Evolutionary conservation across 2,329 filamentous ascomycete genomes (phyloP).

Genomic region (Ceratocystis alfenasii): DNA sequence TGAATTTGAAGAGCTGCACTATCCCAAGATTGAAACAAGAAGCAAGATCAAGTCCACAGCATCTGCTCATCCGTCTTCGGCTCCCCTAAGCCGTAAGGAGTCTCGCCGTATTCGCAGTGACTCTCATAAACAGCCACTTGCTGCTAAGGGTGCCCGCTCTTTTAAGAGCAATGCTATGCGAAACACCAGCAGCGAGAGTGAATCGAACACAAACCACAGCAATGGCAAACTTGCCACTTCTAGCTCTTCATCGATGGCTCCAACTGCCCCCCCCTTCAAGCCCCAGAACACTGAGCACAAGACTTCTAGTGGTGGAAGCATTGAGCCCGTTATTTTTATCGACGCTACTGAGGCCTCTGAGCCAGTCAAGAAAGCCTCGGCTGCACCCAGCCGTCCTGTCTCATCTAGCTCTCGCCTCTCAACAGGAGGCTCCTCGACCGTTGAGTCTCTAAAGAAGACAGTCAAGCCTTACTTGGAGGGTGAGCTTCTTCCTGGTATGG

Average conservation of each 20-base stretch:
- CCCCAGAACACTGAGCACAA: constrained; percentile 10
- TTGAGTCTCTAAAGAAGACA: constrained; percentile 18
- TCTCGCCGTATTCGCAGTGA: constrained; percentile 19
- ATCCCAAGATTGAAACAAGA: constrained; percentile 30
- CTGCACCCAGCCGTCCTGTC: not conserved
- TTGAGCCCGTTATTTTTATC: constrained; percentile 11
- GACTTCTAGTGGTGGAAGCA: not conserved
- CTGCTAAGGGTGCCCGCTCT: not conserved
- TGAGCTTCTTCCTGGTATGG: constrained; percentile 36
- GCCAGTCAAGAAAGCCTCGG: constrained; percentile 10
- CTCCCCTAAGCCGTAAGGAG: constrained; percentile 18
- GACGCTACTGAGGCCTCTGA: constrained; percentile 14
- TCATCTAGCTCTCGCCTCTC: constrained; percentile 10
- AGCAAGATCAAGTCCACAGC: constrained; percentile 23
- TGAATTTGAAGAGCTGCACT: constrained; percentile 35
- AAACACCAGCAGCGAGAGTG: constrained; percentile 14
- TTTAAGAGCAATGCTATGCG: constrained; percentile 15
- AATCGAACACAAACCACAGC: constrained; percentile 3
- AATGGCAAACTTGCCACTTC: not conserved
- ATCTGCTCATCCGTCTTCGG: constrained; percentile 4
- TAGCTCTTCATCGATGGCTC: constrained; percentile 14
- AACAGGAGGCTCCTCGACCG: not conserved
- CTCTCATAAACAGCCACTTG: constrained; percentile 13
- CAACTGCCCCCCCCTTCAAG: constrained; percentile 19
- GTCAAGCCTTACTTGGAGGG: constrained; percentile 44